Evolutionary conservation across 257 asterid species (phyloP), one percentile per base, ranked within the genome.

Genomic region (Linderniella brevidens): DNA sequence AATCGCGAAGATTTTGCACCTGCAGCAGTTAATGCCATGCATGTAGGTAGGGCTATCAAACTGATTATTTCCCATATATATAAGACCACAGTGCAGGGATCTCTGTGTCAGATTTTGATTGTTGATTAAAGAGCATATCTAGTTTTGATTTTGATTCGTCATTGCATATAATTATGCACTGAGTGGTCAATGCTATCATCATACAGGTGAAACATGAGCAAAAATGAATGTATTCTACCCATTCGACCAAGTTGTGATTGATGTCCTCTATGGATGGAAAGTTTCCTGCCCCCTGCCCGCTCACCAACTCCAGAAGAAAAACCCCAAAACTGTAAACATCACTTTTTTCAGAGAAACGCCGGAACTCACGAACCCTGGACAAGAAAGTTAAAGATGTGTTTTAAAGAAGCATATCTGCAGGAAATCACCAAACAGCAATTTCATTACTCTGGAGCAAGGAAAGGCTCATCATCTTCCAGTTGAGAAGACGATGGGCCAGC

Each of bases 271-370:
- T 59, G 56, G 74, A 57, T 48, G 76, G 66, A 59, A 85, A 57
- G 49, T 58, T 78, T 54, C 59, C 63, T 20, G 87, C 87, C 68
- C 72, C 92, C 54, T 41, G 75, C 50, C 93, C 95, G 44, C 93
- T 80, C 25, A 80, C 84, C 41, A 85, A 64, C 80, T 85, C 93
- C 85, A 85, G 58, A 59, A 85, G 93, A 61, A 85, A 85, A 63
- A 80, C 73, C 49, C 93, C 92, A 58, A 75, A 85, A 78, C 95
- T 80, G 69, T 80, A 80, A 48, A 76, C 85, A 64, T 85, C 95
- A 60, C 93, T 80, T 68, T 76, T 80, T 66, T 80, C 95, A 35
- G 95, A 85, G 69, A 85, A 85, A 37, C 73, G 76, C 54, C 93
- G 64, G 72, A 80, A 85, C 68, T 85, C 95, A 49, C 72, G 73